Evolutionary conservation across 2,329 filamentous ascomycete genomes (phyloP), one percentile per base, ranked within the genome.

Genomic region (Colletotrichum sp.): DNA sequence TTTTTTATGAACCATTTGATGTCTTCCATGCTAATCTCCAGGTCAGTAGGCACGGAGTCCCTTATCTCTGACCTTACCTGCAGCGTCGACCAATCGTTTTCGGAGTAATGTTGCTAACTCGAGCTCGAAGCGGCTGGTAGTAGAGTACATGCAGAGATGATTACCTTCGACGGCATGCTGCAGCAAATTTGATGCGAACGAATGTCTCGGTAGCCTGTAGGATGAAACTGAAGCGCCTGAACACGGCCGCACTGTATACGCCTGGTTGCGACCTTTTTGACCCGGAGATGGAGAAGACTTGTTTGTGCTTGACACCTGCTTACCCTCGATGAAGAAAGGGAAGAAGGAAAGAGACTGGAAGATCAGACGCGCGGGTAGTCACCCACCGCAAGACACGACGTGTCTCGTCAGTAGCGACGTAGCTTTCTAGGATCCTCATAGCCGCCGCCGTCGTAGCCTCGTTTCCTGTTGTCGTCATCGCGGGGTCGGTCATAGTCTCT

Each of bases 391-490:
- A 85, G 83, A 85, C 82, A 78, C 77, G 60, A 63, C 73, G 77
- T 80, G 83, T 84, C 82, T 83, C 82, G 82, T 87, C 87, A 93
- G 86, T 94, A 94, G 78, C 92, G 90, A 78, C 92, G 91, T 77
- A 93, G 83, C 85, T 94, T 94, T 75, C 91, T 86, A 66, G 92
- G 91, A 85, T 98, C 96, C 82, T 98, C 95, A 86, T 96, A 94
- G 79, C 92, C 91, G 83, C 93, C 93, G 82, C 94, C 94, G 69
- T 98, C 96, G 85, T 94, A 95, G 69, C 92, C 90, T 83, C 93
- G 92, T 89, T 95, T 91, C 83, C 91, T 85, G 85, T 87, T 88
- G 79, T 91, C 90, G 79, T 92, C 90, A 69, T 92, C 90, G 78
- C 89, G 86, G 72, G 88, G 89, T 78, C 89, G 86, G 82, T 93